Conservation (phyloP, 225 moss, liverwort and hornwort species). For the Straminergon stramineum region DNA sequence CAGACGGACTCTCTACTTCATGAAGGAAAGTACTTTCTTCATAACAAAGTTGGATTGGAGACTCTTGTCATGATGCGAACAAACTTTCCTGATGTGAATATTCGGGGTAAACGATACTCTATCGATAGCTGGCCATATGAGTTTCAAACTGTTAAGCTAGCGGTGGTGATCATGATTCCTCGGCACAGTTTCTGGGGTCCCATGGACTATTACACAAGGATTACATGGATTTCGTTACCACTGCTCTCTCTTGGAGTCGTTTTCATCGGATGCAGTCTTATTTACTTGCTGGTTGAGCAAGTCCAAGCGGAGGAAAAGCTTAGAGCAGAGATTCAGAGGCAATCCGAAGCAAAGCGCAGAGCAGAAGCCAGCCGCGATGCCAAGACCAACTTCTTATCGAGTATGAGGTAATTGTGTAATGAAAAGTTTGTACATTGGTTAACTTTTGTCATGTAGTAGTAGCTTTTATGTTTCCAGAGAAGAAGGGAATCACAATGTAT, state of each 20-base stretch:
- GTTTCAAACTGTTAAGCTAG: slow-evolving; percentile 51
- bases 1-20: slow-evolving; percentile 19
- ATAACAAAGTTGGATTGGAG: slow-evolving; percentile 33
- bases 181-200: slow-evolving; percentile 54
- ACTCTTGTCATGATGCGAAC: slow-evolving; percentile 33
- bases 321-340: slow-evolving; percentile 52
- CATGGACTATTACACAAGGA: slow-evolving; percentile 44
- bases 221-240: slow-evolving; percentile 50
- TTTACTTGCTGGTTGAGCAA: slow-evolving; percentile 56
- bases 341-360: slow-evolving; percentile 52
- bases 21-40: slow-evolving; percentile 26
- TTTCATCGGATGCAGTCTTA: slow-evolving; percentile 45
- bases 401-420: slow-evolving; percentile 54
- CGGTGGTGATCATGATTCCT: slow-evolving; percentile 66
- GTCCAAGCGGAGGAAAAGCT: slow-evolving; percentile 55
- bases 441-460: background rate
- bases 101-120: slow-evolving; percentile 43
- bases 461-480: background rate
- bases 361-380: slow-evolving; percentile 91
- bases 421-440: background rate
- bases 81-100: slow-evolving; percentile 38
- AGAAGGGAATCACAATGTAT: background rate
- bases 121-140: slow-evolving; percentile 59
- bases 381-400: slow-evolving; percentile 79
- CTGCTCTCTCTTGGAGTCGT: slow-evolving; percentile 47